phyloP scores from a whole-genome alignment of 1,284 basidiomycete species.

The Marasmius tenuissimus region DNA sequence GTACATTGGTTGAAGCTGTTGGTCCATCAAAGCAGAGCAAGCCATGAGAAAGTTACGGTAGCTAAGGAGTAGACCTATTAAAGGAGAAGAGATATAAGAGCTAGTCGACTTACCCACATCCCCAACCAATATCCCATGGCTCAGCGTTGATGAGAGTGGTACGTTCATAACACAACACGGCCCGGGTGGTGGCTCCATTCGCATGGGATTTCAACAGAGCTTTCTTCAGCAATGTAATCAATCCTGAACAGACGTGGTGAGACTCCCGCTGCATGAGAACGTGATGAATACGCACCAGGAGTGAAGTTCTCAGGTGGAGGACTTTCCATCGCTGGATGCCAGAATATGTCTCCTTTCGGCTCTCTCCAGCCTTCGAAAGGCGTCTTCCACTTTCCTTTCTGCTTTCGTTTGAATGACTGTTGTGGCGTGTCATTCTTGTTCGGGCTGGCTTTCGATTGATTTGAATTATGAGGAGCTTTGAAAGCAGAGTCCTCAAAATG shows the following conservation, averaged over 20 bases:
- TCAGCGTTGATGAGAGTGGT: slow-evolving; percentile 63
- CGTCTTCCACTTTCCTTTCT: slow-evolving; percentile 10
- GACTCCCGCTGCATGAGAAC: neutral
- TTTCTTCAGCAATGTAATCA: slow-evolving; percentile 65
- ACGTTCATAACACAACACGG: slow-evolving; percentile 64
- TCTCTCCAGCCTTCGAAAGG: slow-evolving; percentile 17
- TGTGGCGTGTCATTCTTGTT: neutral
- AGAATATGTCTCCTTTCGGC: slow-evolving; percentile 56
- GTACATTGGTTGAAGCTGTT: slow-evolving; percentile 60
- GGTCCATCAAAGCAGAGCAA: slow-evolving; percentile 71
- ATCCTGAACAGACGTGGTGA: slow-evolving; percentile 40
- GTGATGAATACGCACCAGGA: slow-evolving; percentile 52
- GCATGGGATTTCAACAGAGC: slow-evolving; percentile 53
- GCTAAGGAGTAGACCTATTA: slow-evolving; percentile 34
- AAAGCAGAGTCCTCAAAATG: slow-evolving; percentile 33
- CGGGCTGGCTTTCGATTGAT: neutral
- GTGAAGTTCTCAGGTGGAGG: slow-evolving; percentile 69
- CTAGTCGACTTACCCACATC: slow-evolving; percentile 59
- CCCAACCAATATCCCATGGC: slow-evolving; percentile 65
- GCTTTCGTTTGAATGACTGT: slow-evolving; percentile 8
- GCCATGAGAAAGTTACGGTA: slow-evolving; percentile 88
- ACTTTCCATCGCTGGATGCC: slow-evolving; percentile 48
- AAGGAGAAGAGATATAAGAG: neutral
- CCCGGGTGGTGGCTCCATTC: slow-evolving; percentile 53
- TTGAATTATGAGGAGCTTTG: neutral